Evolutionary conservation across 768 basidiomycete genomes (phyloP), one percentile per base, ranked within the genome.

Genomic region (Leccinum rimulosum): DNA sequence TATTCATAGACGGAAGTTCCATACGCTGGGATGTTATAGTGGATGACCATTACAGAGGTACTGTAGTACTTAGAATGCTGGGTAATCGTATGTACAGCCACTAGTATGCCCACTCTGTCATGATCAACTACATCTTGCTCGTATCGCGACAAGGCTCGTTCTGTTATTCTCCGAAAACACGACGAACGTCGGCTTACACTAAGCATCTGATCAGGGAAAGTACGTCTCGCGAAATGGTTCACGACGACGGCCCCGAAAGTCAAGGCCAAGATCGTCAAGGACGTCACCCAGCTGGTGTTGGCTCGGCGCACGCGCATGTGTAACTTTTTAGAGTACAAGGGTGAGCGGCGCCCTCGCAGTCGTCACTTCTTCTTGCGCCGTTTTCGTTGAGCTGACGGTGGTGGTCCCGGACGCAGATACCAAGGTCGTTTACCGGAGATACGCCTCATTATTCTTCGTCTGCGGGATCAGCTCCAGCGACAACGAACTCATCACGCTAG

Each of bases 301-400:
- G 91, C 88, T 54, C 83, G 96, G 53, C 82, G 91, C 59, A 91
- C 91, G 52, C 81, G 89, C 56, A 95, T 94, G 93, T 97, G 94
- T 71, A 98, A 98, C 75, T 89, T 98, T 68, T 75, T 98, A 43
- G 96, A 98, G 72, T 97, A 97, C 79, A 97, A 95, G 78, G 95
- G 95, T 89, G 59, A 64, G 83, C 60, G 1, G 11, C 36, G 2
- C 53, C 28, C 35, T 11, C 5, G 31, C 31, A 15, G 9, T 12
- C 25, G 14, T 27, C 1, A 12, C 25, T 14, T 31, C 15, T 30
- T n/a, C 15, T 30, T n/a, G 43, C 48, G 22, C 14, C 11, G n/a
- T 62, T 28, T 27, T 3, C 66, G 75, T 74, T 74, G 30, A 15
- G 73, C 75, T 61, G 72, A 22, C 61, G 11, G 15, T n/a, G 36